phyloP scores from a whole-genome alignment of 768 basidiomycete species.

The Gyrodon lividus region DNA sequence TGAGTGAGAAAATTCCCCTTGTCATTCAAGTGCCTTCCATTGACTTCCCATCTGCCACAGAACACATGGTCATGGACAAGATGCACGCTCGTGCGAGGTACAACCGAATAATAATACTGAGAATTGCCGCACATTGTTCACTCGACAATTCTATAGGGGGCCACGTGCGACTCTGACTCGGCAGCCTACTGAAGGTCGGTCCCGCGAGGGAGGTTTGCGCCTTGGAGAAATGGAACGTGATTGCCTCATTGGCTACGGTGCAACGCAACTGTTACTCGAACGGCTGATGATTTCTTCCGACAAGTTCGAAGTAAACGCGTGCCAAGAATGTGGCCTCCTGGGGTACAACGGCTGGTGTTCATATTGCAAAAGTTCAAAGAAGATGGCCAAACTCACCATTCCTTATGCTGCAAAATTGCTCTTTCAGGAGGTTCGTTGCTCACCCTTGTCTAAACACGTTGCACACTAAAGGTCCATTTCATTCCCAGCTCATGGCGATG shows the following conservation, averaged over 20 bases:
- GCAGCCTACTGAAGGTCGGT: conserved; percentile 98
- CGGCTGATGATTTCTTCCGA: conserved; percentile 99
- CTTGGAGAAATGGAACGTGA: conserved; percentile 99
- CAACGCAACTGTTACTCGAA: conserved; percentile 93
- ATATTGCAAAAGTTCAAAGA: conserved; percentile 97
- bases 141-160: conserved; percentile 54
- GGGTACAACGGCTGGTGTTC: conserved; percentile 96
- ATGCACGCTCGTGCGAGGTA: conserved; percentile 98
- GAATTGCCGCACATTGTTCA: conserved; percentile 5
- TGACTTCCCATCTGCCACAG: conserved; percentile 36
- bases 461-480: conserved; percentile 4
- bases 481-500: conserved; percentile 87
- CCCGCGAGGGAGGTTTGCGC: conserved; percentile 94
- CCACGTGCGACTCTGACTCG: conserved; percentile 95
- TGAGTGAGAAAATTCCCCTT: conserved; percentile 60
- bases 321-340: conserved; percentile 91
- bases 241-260: conserved; percentile 98
- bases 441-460: neutral
- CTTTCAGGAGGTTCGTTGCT: conserved; percentile 77
- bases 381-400: conserved; percentile 92
- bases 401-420: conserved; percentile 94
- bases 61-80: conserved; percentile 99
- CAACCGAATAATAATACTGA: conserved; percentile 20
- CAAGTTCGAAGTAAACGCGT: conserved; percentile 96
- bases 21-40: neutral